Evolutionary conservation across 148 eudicot species (phyloP).

Genomic region (Persicaria maculosa): DNA sequence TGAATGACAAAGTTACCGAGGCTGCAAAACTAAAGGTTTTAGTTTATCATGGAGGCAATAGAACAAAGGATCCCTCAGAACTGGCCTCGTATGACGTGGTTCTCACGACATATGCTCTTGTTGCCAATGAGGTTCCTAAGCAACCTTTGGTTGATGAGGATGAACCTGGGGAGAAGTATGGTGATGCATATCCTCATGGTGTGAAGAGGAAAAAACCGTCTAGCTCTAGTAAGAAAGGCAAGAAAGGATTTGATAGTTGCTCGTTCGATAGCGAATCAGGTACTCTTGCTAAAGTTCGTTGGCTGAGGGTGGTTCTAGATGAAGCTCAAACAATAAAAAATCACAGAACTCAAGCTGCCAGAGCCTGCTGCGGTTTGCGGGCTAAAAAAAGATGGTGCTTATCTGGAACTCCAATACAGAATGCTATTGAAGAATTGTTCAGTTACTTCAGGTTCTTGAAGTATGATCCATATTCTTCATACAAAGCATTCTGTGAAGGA

Average conservation of each 20-base stretch:
- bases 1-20: conserved; percentile 66
- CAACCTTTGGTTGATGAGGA: conserved; percentile 74
- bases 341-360: conserved; percentile 26
- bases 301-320: conserved; percentile 13
- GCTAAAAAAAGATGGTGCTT: conserved; percentile 14
- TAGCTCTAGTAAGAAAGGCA: conserved; percentile 37
- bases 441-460: conserved; percentile 90
- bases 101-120: conserved; percentile 88
- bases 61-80: conserved; percentile 68
- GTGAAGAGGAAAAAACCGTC: conserved; percentile 46
- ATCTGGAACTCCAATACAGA: conserved; percentile 73
- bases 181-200: conserved; percentile 42
- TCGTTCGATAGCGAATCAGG: conserved; percentile 47
- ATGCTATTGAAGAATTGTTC: conserved; percentile 81
- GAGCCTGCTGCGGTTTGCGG: conserved; percentile 21
- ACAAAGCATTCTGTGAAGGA: conserved; percentile 44
- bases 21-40: conserved; percentile 57
- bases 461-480: conserved; percentile 70
- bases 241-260: conserved; percentile 38
- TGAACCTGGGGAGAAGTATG: conserved; percentile 50
- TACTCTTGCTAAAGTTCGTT: conserved; percentile 21
- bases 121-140: conserved; percentile 85
- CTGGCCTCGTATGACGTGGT: conserved; percentile 82
- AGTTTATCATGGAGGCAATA: conserved; percentile 84
- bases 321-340: conserved; percentile 15